Evolutionary conservation across 2,329 filamentous ascomycete genomes (phyloP).

Genomic region (Fusarium beomiforme): DNA sequence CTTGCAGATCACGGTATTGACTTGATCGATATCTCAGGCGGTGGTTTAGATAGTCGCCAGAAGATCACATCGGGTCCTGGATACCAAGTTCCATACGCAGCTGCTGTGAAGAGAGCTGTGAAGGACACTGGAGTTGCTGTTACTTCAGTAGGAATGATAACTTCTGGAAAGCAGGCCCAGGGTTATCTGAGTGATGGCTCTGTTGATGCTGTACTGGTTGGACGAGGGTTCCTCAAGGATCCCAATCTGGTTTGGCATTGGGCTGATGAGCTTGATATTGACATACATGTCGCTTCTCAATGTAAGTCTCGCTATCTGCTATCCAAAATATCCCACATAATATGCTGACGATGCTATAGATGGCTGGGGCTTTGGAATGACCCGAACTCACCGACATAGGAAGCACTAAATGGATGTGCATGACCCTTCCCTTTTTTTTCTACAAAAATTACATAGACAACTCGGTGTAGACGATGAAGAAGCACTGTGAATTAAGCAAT

Average conservation of each 20-base stretch:
- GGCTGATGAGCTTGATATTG: conserved; percentile 61
- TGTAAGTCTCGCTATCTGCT: conserved; percentile 23
- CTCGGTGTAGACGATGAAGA: background rate
- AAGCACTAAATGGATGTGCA: conserved; percentile 36
- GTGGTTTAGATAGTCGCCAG: conserved; percentile 69
- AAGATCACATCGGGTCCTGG: conserved; percentile 67
- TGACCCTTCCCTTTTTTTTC: too few relatives aligned
- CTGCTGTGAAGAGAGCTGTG: conserved; percentile 72
- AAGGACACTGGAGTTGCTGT: conserved; percentile 60
- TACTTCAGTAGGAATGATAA: conserved; percentile 58
- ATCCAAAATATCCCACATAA: background rate
- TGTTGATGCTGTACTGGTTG: conserved; percentile 59
- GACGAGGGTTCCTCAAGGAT: conserved; percentile 64
- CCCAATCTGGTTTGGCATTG: conserved; percentile 63
- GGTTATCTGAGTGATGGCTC: conserved; percentile 55
- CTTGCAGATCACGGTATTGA: conserved; percentile 75
- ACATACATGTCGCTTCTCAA: conserved; percentile 55
- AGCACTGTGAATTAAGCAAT: background rate
- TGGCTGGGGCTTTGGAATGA: conserved; percentile 42
- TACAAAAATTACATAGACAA: too few relatives aligned
- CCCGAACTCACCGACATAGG: conserved; percentile 36
- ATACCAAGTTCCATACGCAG: conserved; percentile 76
- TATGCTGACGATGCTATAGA: conserved; percentile 21
- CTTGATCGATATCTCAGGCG: conserved; percentile 75
- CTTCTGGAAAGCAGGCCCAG: conserved; percentile 55